Percentiles rank a stretch among this genome's conserved stretches.
These are phyloP conservation scores for Vitis amurensis DNA, from an alignment of 164 flowering plant genomes.

Conservation along the genomic window DNA sequence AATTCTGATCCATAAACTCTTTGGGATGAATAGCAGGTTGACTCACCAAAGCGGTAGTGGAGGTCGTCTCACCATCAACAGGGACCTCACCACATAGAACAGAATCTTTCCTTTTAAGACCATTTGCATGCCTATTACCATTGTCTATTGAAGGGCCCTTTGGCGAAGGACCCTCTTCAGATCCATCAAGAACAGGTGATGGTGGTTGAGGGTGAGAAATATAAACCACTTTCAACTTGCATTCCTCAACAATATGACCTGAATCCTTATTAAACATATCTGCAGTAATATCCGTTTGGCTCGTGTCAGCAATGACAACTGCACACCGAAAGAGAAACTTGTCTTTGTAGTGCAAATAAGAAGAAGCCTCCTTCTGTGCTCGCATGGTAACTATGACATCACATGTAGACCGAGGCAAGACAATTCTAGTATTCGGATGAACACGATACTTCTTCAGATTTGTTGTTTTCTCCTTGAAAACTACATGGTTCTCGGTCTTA, in stretches of 20 bases:
- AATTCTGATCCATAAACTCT: no score
- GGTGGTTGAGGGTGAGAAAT: slow-evolving; percentile 41
- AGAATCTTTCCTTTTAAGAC: slow-evolving; percentile 11
- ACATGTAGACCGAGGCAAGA: slow-evolving; percentile 55
- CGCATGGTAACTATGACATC: slow-evolving; percentile 71
- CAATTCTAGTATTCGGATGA: slow-evolving; percentile 71
- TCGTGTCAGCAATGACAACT: slow-evolving; percentile 24
- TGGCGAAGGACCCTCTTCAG: no score
- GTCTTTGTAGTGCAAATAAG: slow-evolving; percentile 53
- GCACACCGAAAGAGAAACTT: slow-evolving; percentile 61
- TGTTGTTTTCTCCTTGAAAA: slow-evolving; percentile 70
- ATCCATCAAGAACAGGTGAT: no score
- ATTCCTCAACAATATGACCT: slow-evolving; percentile 58
- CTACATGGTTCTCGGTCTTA: slow-evolving; percentile 70
- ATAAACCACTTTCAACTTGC: slow-evolving; percentile 61
- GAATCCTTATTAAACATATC: slow-evolving; percentile 66
- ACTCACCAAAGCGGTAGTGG: no score
- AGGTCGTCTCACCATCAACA: no score
- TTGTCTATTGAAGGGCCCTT: slow-evolving; percentile 44
- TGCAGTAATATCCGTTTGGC: slow-evolving; percentile 41
- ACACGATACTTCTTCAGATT: slow-evolving; percentile 79
- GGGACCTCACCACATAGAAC: no score
- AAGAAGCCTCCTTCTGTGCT: slow-evolving; percentile 54
- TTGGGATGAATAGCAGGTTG: no score
- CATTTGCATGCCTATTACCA: slow-evolving; percentile 30